Conservation (phyloP, 108 stramenopile species). For the Hondaea fermentalgiana region DNA sequence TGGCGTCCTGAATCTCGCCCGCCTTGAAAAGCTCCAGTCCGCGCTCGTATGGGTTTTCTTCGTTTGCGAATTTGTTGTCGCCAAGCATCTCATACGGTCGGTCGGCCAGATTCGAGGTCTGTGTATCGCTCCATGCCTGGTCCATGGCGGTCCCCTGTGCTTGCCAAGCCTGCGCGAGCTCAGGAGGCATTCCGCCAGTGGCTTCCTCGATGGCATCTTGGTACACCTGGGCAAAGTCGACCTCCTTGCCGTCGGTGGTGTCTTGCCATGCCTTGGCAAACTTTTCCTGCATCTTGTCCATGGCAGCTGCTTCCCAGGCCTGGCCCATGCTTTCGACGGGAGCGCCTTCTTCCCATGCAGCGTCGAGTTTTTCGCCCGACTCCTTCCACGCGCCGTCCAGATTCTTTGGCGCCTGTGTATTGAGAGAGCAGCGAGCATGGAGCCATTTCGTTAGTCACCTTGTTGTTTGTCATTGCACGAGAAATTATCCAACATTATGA, state of each 20-base stretch:
- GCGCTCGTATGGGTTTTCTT: conserved; percentile 25
- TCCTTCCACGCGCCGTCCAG: neutral
- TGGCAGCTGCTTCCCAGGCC: neutral
- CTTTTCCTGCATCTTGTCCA: neutral
- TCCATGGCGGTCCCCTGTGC: conserved; percentile 10
- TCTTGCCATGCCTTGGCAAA: conserved; percentile 17
- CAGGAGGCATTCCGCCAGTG: conserved; percentile 15
- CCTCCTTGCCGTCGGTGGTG: neutral
- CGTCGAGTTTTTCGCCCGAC: neutral
- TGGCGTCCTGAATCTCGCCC: conserved; percentile 71
- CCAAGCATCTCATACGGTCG: conserved; percentile 22
- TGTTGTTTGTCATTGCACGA: too few species aligned
- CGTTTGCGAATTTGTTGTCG: conserved; percentile 18
- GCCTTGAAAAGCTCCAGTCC: conserved; percentile 53
- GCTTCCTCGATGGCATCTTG: conserved; percentile 26
- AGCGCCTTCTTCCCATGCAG: neutral
- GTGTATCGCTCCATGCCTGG: neutral
- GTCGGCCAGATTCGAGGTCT: neutral
- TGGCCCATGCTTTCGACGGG: neutral
- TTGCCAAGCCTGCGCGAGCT: neutral
- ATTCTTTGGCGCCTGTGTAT: neutral
- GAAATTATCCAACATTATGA: too few species aligned
- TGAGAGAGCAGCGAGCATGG: neutral
- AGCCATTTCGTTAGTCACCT: too few species aligned
- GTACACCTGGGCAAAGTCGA: neutral